These are phyloP conservation scores for Oryza longistaminata DNA, from an alignment of 176 grass and related monocot genomes.

Conservation along the genomic window DNA sequence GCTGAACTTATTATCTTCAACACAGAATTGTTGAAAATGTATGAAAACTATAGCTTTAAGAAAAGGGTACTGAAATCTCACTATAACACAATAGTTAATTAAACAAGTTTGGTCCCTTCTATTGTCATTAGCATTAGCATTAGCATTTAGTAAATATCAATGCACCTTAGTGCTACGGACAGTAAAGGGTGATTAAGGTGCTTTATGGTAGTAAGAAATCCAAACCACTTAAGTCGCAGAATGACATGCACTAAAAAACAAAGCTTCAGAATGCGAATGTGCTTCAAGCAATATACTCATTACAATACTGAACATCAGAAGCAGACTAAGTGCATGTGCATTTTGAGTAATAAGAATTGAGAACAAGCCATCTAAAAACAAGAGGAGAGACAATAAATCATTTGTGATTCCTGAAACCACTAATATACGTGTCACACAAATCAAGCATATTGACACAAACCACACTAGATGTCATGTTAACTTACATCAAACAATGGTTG, in stretches of 20 bases:
- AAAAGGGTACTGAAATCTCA: slow-evolving; percentile 1
- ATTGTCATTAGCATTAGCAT: not conserved
- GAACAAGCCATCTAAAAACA: slow-evolving; percentile 5
- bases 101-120: slow-evolving; percentile 4
- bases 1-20: not conserved
- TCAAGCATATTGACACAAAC: not conserved
- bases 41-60: not conserved
- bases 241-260: not conserved
- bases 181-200: slow-evolving; percentile 16
- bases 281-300: slow-evolving; percentile 1
- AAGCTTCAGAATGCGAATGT: slow-evolving; percentile 5
- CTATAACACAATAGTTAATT: not conserved
- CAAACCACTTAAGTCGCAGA: slow-evolving; percentile 4
- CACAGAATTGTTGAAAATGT: slow-evolving; percentile 7
- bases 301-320: slow-evolving; percentile 18
- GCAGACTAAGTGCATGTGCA: not conserved
- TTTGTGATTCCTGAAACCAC: not conserved
- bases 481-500: slow-evolving; percentile 6
- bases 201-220: not conserved
- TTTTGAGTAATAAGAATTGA: not conserved
- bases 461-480: slow-evolving; percentile 11
- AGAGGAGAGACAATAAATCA: not conserved
- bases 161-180: not conserved
- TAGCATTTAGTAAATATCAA: slow-evolving; percentile 15
- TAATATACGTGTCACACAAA: slow-evolving; percentile 13